Conservation (phyloP, 1,284 basidiomycete genomes). For the Ceratobasidium sp. region DNA sequence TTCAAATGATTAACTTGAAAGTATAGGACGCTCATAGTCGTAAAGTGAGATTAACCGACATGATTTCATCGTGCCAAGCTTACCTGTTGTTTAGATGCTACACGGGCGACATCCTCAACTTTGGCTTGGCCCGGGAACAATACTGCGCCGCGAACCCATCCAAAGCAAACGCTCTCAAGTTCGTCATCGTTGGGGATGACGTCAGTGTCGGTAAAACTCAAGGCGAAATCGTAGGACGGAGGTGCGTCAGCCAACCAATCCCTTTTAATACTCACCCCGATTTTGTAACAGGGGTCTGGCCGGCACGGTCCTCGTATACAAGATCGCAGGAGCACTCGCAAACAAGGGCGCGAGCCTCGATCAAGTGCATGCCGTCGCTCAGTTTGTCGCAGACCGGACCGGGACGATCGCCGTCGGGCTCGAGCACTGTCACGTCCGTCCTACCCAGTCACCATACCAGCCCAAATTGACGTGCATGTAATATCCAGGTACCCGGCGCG, state of each 20-base stretch:
- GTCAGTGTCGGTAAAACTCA: slow-evolving; percentile 86
- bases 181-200: slow-evolving; percentile 91
- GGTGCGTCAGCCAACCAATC: slow-evolving; percentile 57
- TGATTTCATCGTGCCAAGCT: not conserved
- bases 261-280: not conserved
- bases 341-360: slow-evolving; percentile 76
- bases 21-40: slow-evolving; percentile 78
- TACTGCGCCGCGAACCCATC: slow-evolving; percentile 74
- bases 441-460: not conserved
- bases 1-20: slow-evolving; percentile 21
- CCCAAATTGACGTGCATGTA: slow-evolving; percentile 11
- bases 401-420: slow-evolving; percentile 92
- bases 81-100: slow-evolving; percentile 67
- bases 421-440: slow-evolving; percentile 85
- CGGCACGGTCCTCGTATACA: slow-evolving; percentile 91
- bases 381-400: slow-evolving; percentile 72
- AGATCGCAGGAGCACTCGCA: slow-evolving; percentile 87
- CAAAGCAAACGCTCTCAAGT: slow-evolving; percentile 74
- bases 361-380: slow-evolving; percentile 75
- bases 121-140: slow-evolving; percentile 91
- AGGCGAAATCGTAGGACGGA: slow-evolving; percentile 82
- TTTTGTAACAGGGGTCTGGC: slow-evolving; percentile 75
- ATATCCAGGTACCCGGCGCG: slow-evolving; percentile 79
- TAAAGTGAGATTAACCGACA: slow-evolving; percentile 67
- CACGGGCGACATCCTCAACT: slow-evolving; percentile 92